phyloP scores from a whole-genome alignment of 1,139 yeast species.

The Yamadazyma dendronema region DNA sequence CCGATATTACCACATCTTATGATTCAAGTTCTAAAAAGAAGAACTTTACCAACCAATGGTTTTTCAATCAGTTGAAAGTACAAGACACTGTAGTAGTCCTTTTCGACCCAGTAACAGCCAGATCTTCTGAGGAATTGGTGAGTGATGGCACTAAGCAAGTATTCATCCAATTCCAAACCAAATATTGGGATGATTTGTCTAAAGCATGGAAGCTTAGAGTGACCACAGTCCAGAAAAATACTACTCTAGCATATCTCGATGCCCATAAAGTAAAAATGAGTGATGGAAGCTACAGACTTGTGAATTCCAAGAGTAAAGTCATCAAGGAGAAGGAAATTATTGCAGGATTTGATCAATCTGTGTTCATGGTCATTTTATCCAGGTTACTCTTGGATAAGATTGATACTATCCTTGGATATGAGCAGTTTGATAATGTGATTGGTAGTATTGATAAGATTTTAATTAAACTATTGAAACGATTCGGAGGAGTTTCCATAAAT shows the following conservation, averaged over 20 bases:
- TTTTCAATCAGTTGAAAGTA: conserved; percentile 21
- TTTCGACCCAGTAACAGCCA: conserved; percentile 33
- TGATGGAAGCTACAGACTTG: conserved; percentile 15
- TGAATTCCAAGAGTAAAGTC: conserved; percentile 20
- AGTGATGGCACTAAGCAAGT: conserved; percentile 21
- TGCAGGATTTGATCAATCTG: conserved; percentile 31
- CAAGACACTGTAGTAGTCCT: conserved; percentile 28
- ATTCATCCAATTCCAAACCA: conserved; percentile 32
- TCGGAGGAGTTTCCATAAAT: conserved; percentile 29
- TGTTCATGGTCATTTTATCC: conserved; percentile 30
- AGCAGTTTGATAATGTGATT: conserved; percentile 28
- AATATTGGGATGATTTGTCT: conserved; percentile 24
- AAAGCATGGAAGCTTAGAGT: conserved; percentile 27
- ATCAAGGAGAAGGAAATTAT: conserved; percentile 27
- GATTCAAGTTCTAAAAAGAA: conserved; percentile 31
- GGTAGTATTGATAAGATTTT: conserved; percentile 26
- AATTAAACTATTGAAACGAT: conserved; percentile 28
- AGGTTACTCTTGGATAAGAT: conserved; percentile 33
- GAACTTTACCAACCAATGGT: conserved; percentile 38
- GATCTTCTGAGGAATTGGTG: conserved; percentile 20
- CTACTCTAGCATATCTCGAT: conserved; percentile 25
- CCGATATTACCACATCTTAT: conserved; percentile 32
- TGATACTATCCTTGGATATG: conserved; percentile 36
- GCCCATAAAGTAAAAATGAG: conserved; percentile 17
- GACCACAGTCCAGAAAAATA: conserved; percentile 28